Conservation (phyloP, 192 early-diverging fungal genomes). For the Diversispora eburnea region DNA sequence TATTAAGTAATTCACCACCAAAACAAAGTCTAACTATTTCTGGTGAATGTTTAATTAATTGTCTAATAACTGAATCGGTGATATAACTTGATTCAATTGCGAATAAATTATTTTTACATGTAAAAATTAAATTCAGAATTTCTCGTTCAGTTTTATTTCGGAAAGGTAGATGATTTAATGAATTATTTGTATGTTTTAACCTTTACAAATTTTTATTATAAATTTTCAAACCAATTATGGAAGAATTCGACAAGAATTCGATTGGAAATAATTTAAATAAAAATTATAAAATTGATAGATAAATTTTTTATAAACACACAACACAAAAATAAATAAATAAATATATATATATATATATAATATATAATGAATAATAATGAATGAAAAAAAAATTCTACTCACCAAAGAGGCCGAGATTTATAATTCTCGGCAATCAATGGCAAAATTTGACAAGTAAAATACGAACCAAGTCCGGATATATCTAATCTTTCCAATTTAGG, state of each 20-base stretch:
- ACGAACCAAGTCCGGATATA: background rate
- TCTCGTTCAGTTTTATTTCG: slow-evolving; percentile 5
- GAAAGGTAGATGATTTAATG: slow-evolving; percentile 2
- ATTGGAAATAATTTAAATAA: background rate
- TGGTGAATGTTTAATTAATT: background rate
- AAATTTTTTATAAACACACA: too few species aligned
- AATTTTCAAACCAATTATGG: too few species aligned
- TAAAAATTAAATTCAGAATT: background rate
- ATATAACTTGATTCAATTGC: slow-evolving; percentile 1
- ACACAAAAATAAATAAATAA: background rate
- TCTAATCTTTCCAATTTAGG: slow-evolving; percentile 12
- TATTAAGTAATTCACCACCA: slow-evolving; percentile 1
- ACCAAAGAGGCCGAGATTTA: slow-evolving; percentile 3
- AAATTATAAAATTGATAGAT: background rate
- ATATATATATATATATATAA: too few species aligned
- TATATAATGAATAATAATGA: background rate
- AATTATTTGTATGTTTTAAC: background rate
- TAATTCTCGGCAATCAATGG: slow-evolving; percentile 7
- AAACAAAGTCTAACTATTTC: slow-evolving; percentile 4
- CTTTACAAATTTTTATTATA: background rate
- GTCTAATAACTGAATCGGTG: background rate
- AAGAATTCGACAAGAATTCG: too few species aligned
- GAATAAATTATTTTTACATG: slow-evolving; percentile 15
- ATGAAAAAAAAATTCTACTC: background rate
- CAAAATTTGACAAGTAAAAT: background rate